A percentile compares a stretch with the other conserved stretches of the same genome.
These are phyloP conservation scores for Vitellaria paradoxa DNA, from an alignment of 179 eudicot species.

Conservation along the genomic window DNA sequence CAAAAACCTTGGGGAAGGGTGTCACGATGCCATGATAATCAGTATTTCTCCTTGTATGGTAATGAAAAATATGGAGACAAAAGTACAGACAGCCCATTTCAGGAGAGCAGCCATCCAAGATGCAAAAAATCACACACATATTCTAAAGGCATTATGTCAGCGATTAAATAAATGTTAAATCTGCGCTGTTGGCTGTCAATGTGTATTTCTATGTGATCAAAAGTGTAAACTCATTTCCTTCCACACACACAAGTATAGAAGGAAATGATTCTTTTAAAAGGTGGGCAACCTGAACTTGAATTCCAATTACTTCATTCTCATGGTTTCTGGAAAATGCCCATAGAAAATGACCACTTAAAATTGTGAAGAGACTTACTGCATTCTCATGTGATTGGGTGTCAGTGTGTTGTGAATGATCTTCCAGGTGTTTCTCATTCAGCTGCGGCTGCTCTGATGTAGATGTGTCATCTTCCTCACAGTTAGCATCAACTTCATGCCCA, in stretches of 20 bases:
- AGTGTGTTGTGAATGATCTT: slow-evolving; percentile 42
- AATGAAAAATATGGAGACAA: background rate
- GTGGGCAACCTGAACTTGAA: background rate
- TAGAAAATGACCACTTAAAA: background rate
- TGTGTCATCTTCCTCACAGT: slow-evolving; percentile 56
- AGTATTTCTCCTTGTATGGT: background rate
- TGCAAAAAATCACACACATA: background rate
- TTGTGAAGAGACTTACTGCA: slow-evolving; percentile 37
- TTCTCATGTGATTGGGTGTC: slow-evolving; percentile 55
- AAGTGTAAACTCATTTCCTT: background rate
- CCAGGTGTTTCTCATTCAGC: slow-evolving; percentile 46
- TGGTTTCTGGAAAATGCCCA: background rate
- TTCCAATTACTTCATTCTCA: background rate
- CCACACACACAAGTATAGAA: background rate
- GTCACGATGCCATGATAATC: no score
- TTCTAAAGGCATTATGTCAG: background rate
- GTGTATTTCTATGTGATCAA: background rate
- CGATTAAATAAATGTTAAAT: background rate
- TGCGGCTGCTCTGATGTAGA: slow-evolving; percentile 53
- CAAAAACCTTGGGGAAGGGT: no score
- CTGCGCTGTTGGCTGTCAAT: no score
- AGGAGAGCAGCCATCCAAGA: background rate
- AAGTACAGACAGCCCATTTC: background rate
- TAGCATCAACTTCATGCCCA: slow-evolving; percentile 60
- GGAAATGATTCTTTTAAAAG: background rate